Evolutionary conservation across 768 basidiomycete species (phyloP), one percentile per base, ranked within the genome.

Genomic region (Termitomyces sp.): DNA sequence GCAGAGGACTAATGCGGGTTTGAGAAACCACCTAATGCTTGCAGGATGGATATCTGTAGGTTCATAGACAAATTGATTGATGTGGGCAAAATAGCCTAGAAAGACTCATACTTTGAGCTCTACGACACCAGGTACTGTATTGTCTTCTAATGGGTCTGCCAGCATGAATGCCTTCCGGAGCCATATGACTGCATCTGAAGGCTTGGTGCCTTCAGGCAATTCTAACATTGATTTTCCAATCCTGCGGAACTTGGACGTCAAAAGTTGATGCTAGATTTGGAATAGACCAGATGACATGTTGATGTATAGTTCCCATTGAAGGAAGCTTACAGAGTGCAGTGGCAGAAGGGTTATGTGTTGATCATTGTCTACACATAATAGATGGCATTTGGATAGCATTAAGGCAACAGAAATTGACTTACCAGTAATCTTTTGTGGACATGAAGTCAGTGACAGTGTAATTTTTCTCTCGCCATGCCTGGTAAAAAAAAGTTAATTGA

Each of bases 381-480:
- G 64, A 71, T 63, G 27, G 16, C 37, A 50, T 48, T 48, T 52
- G 24, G n/a, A 55, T 49, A n/a, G 47, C 4, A 24, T 27, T 20
- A 31, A 42, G 31, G 33, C 30, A 41, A 41, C 16, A 36, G 4
- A n/a, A 12, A 54, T 54, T 57, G 57, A 68, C 75, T 65, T 63
- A 89, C 91, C 89, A 75, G 82, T 85, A 68, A 91, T 86, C 76
- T 90, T 91, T 69, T 87, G 85, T 64, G 89, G n/a, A 81, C 90
- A 92, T 93, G 70, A 86, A 92, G 53, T 84, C 84, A 49, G 92
- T 89, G 64, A 93, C 81, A 59, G 85, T 84, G 63, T 83, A 79
- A 75, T 94, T 94, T 55, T 84, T 83, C 74, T 91, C 90, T 72
- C 84, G 84, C 87, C 88, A 91, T 50, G 91, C 89, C 92, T 93